Evolutionary conservation across 1,284 basidiomycete genomes (phyloP), one percentile per base, ranked within the genome.

Genomic region (Naganishia sp.): DNA sequence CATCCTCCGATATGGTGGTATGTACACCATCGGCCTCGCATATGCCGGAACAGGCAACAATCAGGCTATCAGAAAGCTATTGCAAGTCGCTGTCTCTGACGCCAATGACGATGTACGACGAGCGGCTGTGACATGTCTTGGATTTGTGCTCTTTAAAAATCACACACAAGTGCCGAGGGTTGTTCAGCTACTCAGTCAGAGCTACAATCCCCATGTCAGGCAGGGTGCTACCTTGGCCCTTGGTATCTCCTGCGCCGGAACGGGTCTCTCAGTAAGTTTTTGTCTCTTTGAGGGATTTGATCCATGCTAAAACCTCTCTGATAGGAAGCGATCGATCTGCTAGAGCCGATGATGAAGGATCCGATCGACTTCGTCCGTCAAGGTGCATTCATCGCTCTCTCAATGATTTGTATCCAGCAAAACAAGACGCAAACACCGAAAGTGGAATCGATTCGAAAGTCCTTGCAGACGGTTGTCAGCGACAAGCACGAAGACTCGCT

Each of bases 401-500:
- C 94, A 33, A 94, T 97, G 92, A 86, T 98, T 71, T 87, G 97
- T 48, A 91, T 97, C 55, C 90, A 97, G 75, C 93, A 95, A 76
- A 93, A 92, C 43, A 94, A 96, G 76, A 87, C 89, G 0, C 88
- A 90, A 3, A 88, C 89, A 6, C 87, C 92, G 16, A 92, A 91
- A 31, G 83, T 91, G 66, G 86, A 88, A 1, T 82, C 88, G 2
- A 90, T 87, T 18, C 89, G 94, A 53, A 85, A 88, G 43, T 83
- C 92, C 7, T 95, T 94, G 77, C 83, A 85, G 71, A 95, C 93
- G 81, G 90, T 96, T 55, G 86, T 95, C 65, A 84, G 86, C 11
- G 92, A 96, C 83, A 97, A 96, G 80, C 94, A 95, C 76, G 94
- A 97, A 80, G 94, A 98, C 77, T 90, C 93, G 6, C 92, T 97